These are phyloP conservation scores for Phytopythium montanum DNA, from an alignment of 352 stramenopile species.

Conservation along the genomic window DNA sequence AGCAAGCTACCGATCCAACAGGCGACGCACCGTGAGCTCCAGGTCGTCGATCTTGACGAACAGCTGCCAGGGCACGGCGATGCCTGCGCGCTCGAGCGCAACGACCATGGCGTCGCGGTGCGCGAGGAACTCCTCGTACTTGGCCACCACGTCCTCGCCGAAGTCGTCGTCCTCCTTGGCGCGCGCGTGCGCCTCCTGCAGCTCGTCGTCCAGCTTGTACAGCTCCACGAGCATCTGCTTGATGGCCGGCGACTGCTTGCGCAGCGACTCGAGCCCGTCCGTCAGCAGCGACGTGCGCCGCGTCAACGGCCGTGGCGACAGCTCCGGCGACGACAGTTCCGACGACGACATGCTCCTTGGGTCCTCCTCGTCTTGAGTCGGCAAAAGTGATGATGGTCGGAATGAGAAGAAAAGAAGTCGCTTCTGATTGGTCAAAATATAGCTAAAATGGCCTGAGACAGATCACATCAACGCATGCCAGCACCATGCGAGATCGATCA, in stretches of 20 bases:
- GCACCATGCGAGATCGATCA: too few species aligned
- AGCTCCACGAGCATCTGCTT: constrained; percentile 30
- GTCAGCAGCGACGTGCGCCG: constrained; percentile 37
- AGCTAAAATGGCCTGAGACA: too few species aligned
- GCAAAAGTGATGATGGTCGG: too few species aligned
- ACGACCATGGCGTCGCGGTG: constrained; percentile 46
- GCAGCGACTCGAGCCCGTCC: constrained; percentile 36
- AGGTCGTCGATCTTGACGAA: constrained; percentile 79
- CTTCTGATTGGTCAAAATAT: too few species aligned
- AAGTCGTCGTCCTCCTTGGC: constrained; percentile 64
- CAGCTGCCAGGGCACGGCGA: constrained; percentile 60
- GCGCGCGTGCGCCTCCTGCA: constrained; percentile 47
- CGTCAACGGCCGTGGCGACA: not conserved
- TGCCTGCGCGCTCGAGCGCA: constrained; percentile 34
- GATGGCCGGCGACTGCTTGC: constrained; percentile 21
- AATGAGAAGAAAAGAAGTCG: too few species aligned
- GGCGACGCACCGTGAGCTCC: constrained; percentile 56
- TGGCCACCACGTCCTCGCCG: constrained; percentile 54
- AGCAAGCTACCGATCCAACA: not conserved
- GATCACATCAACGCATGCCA: too few species aligned
- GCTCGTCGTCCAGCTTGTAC: constrained; percentile 46
- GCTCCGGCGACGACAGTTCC: not conserved
- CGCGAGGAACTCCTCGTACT: constrained; percentile 52
- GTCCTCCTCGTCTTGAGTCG: too few species aligned
- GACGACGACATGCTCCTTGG: too few species aligned